A percentile compares a stretch with the other conserved stretches of the same genome.
These are phyloP conservation scores for Melaleuca quinquenervia DNA, from an alignment of 345 rosid species.

Conservation along the genomic window DNA sequence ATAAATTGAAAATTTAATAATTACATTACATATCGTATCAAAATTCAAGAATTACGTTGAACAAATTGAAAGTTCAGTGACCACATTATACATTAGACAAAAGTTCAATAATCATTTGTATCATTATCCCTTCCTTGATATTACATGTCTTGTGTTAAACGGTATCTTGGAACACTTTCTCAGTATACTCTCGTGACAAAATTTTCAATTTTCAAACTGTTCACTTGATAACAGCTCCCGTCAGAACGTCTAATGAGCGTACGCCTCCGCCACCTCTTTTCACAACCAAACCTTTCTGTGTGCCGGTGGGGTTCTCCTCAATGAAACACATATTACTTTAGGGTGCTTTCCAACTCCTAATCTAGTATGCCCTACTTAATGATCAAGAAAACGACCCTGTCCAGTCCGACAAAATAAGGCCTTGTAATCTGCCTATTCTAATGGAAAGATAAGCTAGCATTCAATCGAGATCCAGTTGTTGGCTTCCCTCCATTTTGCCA, in stretches of 20 bases:
- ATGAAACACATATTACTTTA: background rate
- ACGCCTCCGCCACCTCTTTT: background rate
- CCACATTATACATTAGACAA: too few species aligned
- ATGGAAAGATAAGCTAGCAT: background rate
- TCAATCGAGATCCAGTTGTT: background rate
- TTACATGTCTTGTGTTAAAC: background rate
- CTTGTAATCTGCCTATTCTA: background rate
- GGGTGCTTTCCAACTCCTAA: background rate
- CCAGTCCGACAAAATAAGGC: background rate
- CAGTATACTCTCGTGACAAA: background rate
- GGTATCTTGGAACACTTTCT: background rate
- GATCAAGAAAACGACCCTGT: background rate
- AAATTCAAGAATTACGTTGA: too few species aligned
- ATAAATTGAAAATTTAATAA: too few species aligned
- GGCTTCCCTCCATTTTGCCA: background rate
- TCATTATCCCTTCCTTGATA: background rate
- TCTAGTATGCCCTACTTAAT: background rate
- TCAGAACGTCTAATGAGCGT: too few species aligned
- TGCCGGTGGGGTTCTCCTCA: fast-evolving
- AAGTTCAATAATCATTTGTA: too few species aligned
- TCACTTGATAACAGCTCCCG: background rate
- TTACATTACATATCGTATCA: too few species aligned
- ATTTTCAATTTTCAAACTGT: background rate
- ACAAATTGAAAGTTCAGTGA: too few species aligned
- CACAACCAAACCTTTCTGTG: background rate